A percentile compares a stretch with the other conserved stretches of the same genome.
Evolutionary conservation across 2,329 filamentous ascomycete species (phyloP).

Genomic region (Colletotrichum tofieldiae): DNA sequence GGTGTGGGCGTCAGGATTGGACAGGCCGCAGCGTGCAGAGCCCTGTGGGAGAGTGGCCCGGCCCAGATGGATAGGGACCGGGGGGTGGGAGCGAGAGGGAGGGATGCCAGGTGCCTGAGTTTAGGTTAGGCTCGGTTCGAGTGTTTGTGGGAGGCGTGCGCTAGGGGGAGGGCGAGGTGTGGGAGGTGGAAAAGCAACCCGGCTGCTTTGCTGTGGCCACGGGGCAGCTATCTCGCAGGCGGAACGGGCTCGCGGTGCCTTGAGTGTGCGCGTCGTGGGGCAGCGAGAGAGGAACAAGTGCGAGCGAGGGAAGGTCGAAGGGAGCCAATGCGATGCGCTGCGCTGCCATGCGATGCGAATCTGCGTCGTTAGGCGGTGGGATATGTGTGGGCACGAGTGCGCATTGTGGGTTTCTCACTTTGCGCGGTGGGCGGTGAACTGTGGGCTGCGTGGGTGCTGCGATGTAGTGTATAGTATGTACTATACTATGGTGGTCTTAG

Average conservation of each 20-base stretch:
- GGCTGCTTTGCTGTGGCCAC: background rate
- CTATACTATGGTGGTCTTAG: background rate
- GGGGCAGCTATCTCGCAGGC: background rate
- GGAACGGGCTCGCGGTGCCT: too few species aligned
- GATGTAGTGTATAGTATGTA: too few species aligned
- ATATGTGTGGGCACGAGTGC: conserved; percentile 1
- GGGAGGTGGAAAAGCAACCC: background rate
- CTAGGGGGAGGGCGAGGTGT: conserved; percentile 1
- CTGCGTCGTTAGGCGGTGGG: conserved; percentile 9
- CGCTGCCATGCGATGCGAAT: conserved; percentile 19
- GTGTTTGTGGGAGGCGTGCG: conserved; percentile 25
- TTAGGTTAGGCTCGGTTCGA: conserved; percentile 37
- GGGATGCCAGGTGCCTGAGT: conserved; percentile 15
- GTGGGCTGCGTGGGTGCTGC: background rate
- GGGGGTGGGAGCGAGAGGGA: background rate
- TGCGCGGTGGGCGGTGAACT: background rate
- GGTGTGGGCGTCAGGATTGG: conserved; percentile 7
- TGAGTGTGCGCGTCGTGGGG: too few species aligned
- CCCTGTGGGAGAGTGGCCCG: background rate
- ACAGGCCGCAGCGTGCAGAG: background rate
- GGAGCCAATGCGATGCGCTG: conserved; percentile 28
- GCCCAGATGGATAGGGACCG: background rate
- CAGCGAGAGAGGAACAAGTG: conserved; percentile 17
- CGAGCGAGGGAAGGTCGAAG: conserved; percentile 47
- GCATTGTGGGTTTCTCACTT: background rate